A percentile compares a stretch with the other conserved stretches of the same genome.
These are phyloP conservation scores for Sphaceloma murrayae DNA, from an alignment of 2,329 filamentous ascomycete species.

Conservation along the genomic window DNA sequence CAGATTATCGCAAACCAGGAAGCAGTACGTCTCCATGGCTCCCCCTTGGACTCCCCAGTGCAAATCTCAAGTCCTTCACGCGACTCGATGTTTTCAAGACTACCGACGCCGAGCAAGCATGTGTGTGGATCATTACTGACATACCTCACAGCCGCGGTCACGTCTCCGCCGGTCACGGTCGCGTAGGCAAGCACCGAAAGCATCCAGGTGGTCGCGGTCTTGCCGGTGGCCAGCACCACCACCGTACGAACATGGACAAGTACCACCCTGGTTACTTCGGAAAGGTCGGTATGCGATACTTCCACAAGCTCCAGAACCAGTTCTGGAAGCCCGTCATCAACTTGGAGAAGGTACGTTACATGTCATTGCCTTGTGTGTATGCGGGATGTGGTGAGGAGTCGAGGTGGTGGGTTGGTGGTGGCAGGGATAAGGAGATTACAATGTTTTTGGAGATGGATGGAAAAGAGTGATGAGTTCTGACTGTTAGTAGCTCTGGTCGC, in stretches of 20 bases:
- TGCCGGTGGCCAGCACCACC: conserved; percentile 99
- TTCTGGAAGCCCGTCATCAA: conserved; percentile 99
- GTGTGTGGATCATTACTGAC: no score
- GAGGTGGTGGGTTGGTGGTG: not conserved
- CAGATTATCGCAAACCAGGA: conserved; percentile 65
- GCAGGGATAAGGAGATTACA: no score
- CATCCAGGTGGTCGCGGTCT: conserved; percentile 69
- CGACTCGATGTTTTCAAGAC: no score
- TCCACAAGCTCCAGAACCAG: conserved; percentile 92
- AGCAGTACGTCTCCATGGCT: conserved; percentile 57
- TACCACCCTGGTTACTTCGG: conserved; percentile 99
- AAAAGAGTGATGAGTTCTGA: not conserved
- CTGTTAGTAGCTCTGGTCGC: conserved; percentile 68
- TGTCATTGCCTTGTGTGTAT: no score
- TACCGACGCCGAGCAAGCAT: no score
- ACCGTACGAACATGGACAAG: conserved; percentile 86
- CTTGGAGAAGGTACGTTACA: conserved; percentile 72
- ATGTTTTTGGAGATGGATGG: no score
- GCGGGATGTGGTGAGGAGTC: no score
- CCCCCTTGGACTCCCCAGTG: no score
- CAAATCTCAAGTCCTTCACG: no score
- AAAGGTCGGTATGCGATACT: conserved; percentile 58
- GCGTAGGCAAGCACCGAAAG: conserved; percentile 98
- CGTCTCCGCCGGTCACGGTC: conserved; percentile 96
- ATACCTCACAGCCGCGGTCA: conserved; percentile 68